Evolutionary conservation across 2,329 filamentous ascomycete species (phyloP).

Genomic region (Neospermospora avenae): DNA sequence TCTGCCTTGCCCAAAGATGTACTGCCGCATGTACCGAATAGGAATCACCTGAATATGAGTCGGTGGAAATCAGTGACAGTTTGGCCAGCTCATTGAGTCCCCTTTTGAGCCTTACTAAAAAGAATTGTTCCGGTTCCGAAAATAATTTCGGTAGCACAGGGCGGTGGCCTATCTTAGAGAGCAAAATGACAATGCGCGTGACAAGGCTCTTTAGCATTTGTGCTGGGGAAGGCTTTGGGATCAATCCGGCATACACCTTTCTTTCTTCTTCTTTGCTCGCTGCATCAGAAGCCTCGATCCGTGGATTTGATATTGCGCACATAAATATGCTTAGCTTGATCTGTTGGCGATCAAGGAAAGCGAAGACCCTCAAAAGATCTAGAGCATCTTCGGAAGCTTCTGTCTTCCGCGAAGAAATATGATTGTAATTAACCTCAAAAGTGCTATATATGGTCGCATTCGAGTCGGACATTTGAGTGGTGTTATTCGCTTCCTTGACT

Average conservation of each 20-base stretch:
- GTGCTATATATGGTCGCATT: constrained; percentile 30
- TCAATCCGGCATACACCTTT: neutral
- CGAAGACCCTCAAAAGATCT: constrained; percentile 34
- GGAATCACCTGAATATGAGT: neutral
- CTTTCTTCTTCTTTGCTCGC: constrained; percentile 2
- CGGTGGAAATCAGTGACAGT: constrained; percentile 5
- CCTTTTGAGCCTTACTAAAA: neutral
- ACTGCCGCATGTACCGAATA: constrained; percentile 10
- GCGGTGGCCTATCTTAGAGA: neutral
- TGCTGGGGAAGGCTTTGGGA: neutral
- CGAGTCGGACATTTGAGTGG: neutral
- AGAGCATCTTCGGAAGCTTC: constrained; percentile 33
- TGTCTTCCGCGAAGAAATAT: constrained; percentile 21
- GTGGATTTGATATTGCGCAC: constrained; percentile 22
- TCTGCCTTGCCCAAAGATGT: constrained; percentile 11
- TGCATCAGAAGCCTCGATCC: constrained; percentile 13
- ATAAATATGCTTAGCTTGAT: constrained; percentile 29
- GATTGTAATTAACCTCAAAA: constrained; percentile 31
- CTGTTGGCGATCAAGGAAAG: constrained; percentile 34
- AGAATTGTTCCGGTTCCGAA: neutral
- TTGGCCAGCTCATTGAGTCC: constrained; percentile 6
- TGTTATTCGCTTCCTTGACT: neutral
- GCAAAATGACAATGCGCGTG: neutral
- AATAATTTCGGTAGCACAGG: constrained; percentile 1
- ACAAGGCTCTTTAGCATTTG: constrained; percentile 1